These are phyloP conservation scores for Gossypium davidsonii DNA, from an alignment of 441 rosid species.

Conservation along the genomic window DNA sequence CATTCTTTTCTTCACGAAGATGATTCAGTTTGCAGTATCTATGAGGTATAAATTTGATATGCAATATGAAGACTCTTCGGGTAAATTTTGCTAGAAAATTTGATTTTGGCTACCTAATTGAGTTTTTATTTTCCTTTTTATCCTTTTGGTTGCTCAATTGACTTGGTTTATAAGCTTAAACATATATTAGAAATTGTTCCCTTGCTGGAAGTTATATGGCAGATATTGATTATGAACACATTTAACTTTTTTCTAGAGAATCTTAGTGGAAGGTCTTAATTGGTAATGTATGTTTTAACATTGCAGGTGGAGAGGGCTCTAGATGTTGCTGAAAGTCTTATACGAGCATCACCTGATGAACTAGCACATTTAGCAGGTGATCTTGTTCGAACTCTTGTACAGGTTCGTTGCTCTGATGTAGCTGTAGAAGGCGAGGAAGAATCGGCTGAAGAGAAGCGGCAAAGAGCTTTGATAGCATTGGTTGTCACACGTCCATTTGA, in stretches of 20 bases:
- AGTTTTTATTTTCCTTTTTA: background rate
- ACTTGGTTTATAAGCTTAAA: conserved; percentile 5
- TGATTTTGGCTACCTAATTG: background rate
- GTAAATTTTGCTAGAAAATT: background rate
- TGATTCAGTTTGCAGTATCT: background rate
- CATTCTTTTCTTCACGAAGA: background rate
- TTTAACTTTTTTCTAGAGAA: background rate
- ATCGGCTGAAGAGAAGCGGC: conserved; percentile 90
- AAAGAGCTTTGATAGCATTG: conserved; percentile 76
- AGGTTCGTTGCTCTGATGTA: conserved; percentile 86
- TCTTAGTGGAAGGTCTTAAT: background rate
- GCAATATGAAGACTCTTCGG: conserved; percentile 10
- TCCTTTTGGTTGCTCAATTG: background rate
- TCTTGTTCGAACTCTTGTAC: conserved; percentile 71
- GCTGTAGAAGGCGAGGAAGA: conserved; percentile 94
- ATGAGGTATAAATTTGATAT: conserved; percentile 7
- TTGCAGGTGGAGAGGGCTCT: conserved; percentile 88
- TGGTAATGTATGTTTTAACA: conserved; percentile 5
- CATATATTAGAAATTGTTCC: background rate
- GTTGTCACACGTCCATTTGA: conserved; percentile 71
- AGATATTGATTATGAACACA: background rate
- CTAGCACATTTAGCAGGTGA: conserved; percentile 73
- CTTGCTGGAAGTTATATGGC: background rate
- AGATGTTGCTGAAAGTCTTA: conserved; percentile 77
- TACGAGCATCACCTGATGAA: conserved; percentile 94